Percentiles rank a stretch among this genome's conserved stretches.
Conservation (phyloP, 78 protist species). For the Blattamonas nauphoetae region DNA sequence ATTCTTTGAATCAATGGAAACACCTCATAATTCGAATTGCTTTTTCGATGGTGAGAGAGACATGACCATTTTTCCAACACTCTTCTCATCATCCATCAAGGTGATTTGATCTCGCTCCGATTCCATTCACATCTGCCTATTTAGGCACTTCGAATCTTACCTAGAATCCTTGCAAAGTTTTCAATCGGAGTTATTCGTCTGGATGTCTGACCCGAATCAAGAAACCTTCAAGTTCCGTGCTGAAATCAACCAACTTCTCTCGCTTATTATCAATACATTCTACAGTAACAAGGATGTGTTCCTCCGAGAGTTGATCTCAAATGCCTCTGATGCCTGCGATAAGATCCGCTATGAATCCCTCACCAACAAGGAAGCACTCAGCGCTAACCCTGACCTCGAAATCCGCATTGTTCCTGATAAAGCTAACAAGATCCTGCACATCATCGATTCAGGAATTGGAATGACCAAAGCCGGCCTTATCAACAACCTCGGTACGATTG, state of each 20-base stretch:
- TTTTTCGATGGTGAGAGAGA: no score
- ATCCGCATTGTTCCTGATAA: slow-evolving; percentile 42
- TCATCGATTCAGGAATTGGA: slow-evolving; percentile 41
- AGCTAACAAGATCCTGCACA: slow-evolving; percentile 1
- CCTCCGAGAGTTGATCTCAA: slow-evolving; percentile 95
- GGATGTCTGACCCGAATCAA: no score
- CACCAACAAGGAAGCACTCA: slow-evolving; percentile 79
- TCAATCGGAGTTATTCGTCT: no score
- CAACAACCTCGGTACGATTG: slow-evolving; percentile 66
- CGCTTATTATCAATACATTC: slow-evolving; percentile 87
- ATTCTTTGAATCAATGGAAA: no score
- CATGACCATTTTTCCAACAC: no score
- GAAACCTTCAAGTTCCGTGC: slow-evolving; percentile 64
- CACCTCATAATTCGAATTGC: no score
- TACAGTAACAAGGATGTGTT: slow-evolving; percentile 96
- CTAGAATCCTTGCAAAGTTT: no score
- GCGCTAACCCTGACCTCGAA: slow-evolving; percentile 70
- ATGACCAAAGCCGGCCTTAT: slow-evolving; percentile 29
- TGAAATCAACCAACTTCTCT: slow-evolving; percentile 86
- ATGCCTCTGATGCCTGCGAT: slow-evolving; percentile 85
- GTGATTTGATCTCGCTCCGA: no score
- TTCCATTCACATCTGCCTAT: no score
- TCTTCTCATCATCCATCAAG: no score
- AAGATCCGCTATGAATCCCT: slow-evolving; percentile 88
- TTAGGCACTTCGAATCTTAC: no score